These are phyloP conservation scores for Plasmodium ovale DNA, from an alignment of 169 alveolate genomes.

Conservation along the genomic window DNA sequence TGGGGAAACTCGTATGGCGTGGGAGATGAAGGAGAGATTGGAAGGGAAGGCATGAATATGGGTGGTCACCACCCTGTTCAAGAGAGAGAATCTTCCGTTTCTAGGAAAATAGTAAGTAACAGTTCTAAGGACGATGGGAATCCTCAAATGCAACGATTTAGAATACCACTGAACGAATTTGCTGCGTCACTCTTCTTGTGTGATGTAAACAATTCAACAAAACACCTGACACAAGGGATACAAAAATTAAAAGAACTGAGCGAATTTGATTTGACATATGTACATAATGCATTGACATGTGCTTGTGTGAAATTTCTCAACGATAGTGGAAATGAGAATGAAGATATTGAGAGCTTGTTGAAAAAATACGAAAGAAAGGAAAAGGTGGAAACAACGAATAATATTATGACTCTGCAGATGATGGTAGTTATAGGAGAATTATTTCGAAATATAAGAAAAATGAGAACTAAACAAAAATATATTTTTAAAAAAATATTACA, in stretches of 20 bases:
- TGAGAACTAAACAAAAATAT: constrained; percentile 52
- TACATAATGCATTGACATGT: constrained; percentile 57
- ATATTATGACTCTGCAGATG: constrained; percentile 73
- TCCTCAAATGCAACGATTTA: constrained; percentile 25
- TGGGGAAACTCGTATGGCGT: constrained; percentile 52
- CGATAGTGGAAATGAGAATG: constrained; percentile 74
- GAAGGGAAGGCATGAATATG: neutral
- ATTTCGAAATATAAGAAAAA: constrained; percentile 59
- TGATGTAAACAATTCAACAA: constrained; percentile 57
- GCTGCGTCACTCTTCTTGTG: constrained; percentile 60
- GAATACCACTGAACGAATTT: constrained; percentile 71
- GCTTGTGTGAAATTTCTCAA: constrained; percentile 39
- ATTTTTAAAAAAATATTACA: constrained; percentile 48
- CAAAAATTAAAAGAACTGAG: constrained; percentile 53
- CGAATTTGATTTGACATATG: constrained; percentile 57
- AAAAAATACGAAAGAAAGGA: constrained; percentile 68
- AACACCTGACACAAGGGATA: constrained; percentile 38
- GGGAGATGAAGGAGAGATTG: neutral
- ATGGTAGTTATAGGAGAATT: constrained; percentile 73
- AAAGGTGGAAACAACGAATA: constrained; percentile 73
- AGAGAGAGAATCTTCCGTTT: neutral
- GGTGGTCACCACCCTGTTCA: neutral
- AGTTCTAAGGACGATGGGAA: constrained; percentile 4
- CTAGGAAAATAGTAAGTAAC: neutral
- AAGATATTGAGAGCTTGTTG: constrained; percentile 53